Conservation (phyloP, 208 protist species). For the Acanthamoeba royreba region DNA sequence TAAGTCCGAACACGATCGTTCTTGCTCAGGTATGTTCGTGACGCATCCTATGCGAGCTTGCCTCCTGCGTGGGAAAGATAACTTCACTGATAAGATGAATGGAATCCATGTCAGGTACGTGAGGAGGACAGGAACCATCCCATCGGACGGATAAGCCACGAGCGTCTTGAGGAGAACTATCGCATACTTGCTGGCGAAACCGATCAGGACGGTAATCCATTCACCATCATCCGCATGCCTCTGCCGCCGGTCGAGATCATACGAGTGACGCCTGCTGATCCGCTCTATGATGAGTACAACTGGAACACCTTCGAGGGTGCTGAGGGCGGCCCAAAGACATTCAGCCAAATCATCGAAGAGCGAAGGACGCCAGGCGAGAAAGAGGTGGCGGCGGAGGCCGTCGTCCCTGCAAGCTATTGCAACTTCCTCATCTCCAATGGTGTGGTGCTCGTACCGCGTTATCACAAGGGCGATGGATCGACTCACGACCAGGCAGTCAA, state of each 20-base stretch:
- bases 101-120: not conserved
- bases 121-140: slow-evolving; percentile 5
- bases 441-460: slow-evolving; percentile 52
- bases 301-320: not conserved
- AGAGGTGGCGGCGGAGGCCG: not conserved
- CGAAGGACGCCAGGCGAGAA: not conserved
- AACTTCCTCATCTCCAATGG: slow-evolving; percentile 64
- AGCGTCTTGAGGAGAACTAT: slow-evolving; percentile 51
- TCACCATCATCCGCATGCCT: slow-evolving; percentile 48
- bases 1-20: slow-evolving; percentile 28
- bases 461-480: slow-evolving; percentile 40
- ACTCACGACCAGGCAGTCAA: not conserved
- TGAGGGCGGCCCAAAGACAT: not conserved
- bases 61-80: not conserved
- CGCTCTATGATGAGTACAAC: not conserved
- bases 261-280: not conserved
- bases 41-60: not conserved
- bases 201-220: slow-evolving; percentile 56
- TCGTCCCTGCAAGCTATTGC: slow-evolving; percentile 57
- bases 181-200: slow-evolving; percentile 33
- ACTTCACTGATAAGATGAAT: not conserved
- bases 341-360: not conserved
- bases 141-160: slow-evolving; percentile 9
- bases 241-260: not conserved
- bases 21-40: slow-evolving; percentile 22